Conservation (phyloP, 257 asterid genomes). For the Solanum clarkiae region DNA sequence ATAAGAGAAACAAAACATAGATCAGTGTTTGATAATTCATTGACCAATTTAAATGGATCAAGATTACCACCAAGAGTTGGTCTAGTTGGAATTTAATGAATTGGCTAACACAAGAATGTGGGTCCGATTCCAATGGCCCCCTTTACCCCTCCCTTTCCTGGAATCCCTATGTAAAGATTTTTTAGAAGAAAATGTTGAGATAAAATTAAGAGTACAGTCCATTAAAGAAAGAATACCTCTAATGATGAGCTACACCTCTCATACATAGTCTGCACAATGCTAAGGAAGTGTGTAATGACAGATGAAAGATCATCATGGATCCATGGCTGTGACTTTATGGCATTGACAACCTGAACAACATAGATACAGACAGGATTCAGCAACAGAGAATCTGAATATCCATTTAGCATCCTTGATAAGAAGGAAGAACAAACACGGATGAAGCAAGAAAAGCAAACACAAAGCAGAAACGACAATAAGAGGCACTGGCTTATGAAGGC, state of each 20-base stretch:
- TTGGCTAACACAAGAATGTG: background rate
- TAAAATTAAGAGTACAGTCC: background rate
- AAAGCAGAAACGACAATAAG: slow-evolving; percentile 4
- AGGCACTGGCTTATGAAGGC: background rate
- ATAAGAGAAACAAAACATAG: background rate
- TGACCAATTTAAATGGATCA: background rate
- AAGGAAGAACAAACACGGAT: background rate
- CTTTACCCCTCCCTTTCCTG: background rate
- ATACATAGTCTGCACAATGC: slow-evolving; percentile 61
- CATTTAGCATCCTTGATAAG: background rate
- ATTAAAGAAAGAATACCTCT: slow-evolving; percentile 42
- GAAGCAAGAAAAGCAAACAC: background rate
- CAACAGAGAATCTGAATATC: background rate
- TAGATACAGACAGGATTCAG: background rate
- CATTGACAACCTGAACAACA: slow-evolving; percentile 55
- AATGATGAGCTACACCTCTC: slow-evolving; percentile 70
- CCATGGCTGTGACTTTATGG: slow-evolving; percentile 66
- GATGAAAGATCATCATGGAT: slow-evolving; percentile 49
- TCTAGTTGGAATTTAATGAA: background rate
- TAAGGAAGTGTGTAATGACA: slow-evolving; percentile 49
- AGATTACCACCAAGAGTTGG: background rate
- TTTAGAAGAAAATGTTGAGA: background rate
- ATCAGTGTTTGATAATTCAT: background rate
- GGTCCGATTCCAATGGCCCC: background rate
- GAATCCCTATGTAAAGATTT: background rate